Evolutionary conservation across 805 yeast genomes (phyloP).

Genomic region (Schwanniomyces pseudopolymorphus): DNA sequence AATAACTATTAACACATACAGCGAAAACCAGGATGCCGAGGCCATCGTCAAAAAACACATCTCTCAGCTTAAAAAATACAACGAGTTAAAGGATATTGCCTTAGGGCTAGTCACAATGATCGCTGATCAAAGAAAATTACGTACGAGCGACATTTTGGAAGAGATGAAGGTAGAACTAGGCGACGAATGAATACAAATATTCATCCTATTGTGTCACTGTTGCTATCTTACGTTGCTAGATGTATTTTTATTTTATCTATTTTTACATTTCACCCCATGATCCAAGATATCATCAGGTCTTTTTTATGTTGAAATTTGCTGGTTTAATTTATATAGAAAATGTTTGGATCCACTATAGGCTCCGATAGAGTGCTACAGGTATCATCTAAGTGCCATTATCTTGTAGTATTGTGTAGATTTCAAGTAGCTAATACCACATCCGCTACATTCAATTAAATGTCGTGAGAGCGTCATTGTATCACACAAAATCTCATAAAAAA

Average conservation of each 20-base stretch:
- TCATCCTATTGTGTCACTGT: background rate
- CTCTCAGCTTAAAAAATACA: conserved; percentile 51
- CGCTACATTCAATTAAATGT: background rate
- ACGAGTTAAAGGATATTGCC: conserved; percentile 64
- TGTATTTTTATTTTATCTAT: background rate
- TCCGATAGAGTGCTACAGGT: too few relatives aligned
- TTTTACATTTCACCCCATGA: background rate
- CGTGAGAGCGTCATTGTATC: background rate
- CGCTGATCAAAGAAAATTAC: conserved; percentile 54
- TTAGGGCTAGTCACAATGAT: conserved; percentile 55
- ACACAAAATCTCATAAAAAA: background rate
- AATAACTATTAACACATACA: conserved; percentile 6
- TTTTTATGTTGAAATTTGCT: too few relatives aligned
- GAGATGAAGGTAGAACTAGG: conserved; percentile 44
- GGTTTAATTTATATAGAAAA: background rate
- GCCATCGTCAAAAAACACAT: conserved; percentile 53
- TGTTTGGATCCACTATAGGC: too few relatives aligned
- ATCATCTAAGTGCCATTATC: too few relatives aligned
- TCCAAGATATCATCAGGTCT: too few relatives aligned
- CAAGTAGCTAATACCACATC: background rate
- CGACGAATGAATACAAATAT: conserved; percentile 7
- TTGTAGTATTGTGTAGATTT: too few relatives aligned
- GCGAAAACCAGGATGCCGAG: conserved; percentile 39
- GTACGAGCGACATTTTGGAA: conserved; percentile 47
- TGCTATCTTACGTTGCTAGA: background rate